These are phyloP conservation scores for Usnea hakonensis DNA, from an alignment of 495 filamentous ascomycete species.

Conservation along the genomic window DNA sequence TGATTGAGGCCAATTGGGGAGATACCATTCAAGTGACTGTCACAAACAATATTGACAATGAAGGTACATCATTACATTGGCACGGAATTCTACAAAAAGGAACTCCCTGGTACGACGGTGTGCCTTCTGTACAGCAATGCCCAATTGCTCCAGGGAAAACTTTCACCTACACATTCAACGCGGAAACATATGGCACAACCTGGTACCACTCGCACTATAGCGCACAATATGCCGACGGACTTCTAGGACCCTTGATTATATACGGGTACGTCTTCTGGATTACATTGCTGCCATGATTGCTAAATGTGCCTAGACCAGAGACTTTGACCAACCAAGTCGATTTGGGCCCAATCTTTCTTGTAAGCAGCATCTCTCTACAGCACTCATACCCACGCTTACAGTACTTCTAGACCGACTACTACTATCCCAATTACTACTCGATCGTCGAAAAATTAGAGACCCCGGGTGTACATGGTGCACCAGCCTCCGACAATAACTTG, in stretches of 20 bases:
- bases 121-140: constrained; percentile 40
- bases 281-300: constrained; percentile 20
- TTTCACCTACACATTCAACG: constrained; percentile 30
- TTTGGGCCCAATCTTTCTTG: constrained; percentile 43
- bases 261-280: neutral
- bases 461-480: neutral
- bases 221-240: constrained; percentile 36
- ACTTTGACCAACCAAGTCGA: constrained; percentile 51
- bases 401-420: neutral
- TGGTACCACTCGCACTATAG: constrained; percentile 44
- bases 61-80: constrained; percentile 40
- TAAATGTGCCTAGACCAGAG: constrained; percentile 53
- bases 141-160: constrained; percentile 37
- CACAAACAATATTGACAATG: constrained; percentile 38
- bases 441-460: constrained; percentile 3
- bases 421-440: neutral
- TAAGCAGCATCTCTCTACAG: neutral
- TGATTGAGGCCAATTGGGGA: constrained; percentile 53
- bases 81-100: constrained; percentile 38
- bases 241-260: constrained; percentile 47
- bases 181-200: constrained; percentile 33
- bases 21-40: constrained; percentile 52
- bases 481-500: constrained; percentile 34
- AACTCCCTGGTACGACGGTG: constrained; percentile 39
- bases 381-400: neutral